Evolutionary conservation across 805 yeast genomes (phyloP).

Genomic region (Yarrowia divulgata): DNA sequence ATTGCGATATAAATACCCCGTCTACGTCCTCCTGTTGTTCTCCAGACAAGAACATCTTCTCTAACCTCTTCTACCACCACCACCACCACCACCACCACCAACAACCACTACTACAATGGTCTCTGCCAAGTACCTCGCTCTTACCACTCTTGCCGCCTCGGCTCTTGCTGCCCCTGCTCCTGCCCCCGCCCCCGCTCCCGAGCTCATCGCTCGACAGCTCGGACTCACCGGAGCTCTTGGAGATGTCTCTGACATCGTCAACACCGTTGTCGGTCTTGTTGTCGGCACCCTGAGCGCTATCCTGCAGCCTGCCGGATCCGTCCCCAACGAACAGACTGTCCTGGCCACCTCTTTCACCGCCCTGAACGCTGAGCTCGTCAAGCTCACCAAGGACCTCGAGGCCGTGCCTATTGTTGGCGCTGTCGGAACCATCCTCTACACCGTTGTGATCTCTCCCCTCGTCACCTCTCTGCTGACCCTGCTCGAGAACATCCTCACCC

Average conservation of each 20-base stretch:
- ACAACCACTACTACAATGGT: conserved; percentile 8
- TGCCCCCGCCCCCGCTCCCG: conserved; percentile 17
- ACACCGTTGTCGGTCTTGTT: conserved; percentile 17
- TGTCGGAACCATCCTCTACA: conserved; percentile 12
- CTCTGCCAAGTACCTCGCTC: conserved; percentile 28
- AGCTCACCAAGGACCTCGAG: conserved; percentile 16
- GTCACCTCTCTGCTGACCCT: conserved; percentile 22
- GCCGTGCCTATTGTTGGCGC: conserved; percentile 11
- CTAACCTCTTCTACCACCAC: background rate
- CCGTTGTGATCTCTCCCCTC: conserved; percentile 19
- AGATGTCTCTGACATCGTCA: conserved; percentile 23
- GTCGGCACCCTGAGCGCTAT: conserved; percentile 16
- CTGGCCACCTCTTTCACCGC: conserved; percentile 20
- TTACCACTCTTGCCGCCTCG: conserved; percentile 15
- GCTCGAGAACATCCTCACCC: conserved; percentile 30
- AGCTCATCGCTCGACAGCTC: conserved; percentile 15
- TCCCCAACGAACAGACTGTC: conserved; percentile 12
- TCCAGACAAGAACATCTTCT: conserved; percentile 5
- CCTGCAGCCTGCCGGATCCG: conserved; percentile 21
- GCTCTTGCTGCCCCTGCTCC: conserved; percentile 9
- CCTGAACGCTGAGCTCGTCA: conserved; percentile 15
- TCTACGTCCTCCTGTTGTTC: background rate
- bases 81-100: background rate
- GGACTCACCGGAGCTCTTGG: conserved; percentile 16
- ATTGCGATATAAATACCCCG: background rate